Evolutionary conservation across 106 monocot species (phyloP).

Genomic region (Dendrobium officinale): DNA sequence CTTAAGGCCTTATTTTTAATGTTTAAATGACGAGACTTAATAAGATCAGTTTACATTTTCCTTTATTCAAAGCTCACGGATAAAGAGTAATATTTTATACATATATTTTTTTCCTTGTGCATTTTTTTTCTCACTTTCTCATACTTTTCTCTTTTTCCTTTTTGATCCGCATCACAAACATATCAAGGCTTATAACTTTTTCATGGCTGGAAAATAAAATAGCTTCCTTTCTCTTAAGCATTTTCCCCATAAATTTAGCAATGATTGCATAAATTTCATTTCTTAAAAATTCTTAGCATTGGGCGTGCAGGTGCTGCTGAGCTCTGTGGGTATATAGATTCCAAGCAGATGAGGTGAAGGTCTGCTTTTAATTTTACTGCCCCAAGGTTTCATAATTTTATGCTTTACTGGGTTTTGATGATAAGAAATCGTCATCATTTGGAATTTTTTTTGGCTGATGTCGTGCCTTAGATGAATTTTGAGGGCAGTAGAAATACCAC

Average conservation of each 20-base stretch:
- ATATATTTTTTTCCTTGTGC: not conserved
- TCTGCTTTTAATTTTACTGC: not conserved
- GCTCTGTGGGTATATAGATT: constrained; percentile 78
- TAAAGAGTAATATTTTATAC: not conserved
- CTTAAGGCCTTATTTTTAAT: not conserved
- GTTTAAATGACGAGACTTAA: not conserved
- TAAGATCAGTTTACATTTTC: not conserved
- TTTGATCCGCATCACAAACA: not conserved
- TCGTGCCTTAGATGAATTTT: not conserved
- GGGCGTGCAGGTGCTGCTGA: constrained; percentile 61
- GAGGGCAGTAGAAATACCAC: not conserved
- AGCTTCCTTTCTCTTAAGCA: not conserved
- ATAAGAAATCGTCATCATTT: not conserved
- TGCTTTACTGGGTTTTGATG: not conserved
- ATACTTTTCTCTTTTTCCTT: not conserved
- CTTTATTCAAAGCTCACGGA: not conserved
- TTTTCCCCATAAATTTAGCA: not conserved
- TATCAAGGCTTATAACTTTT: not conserved
- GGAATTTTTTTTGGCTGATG: not conserved
- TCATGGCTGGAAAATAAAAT: not conserved
- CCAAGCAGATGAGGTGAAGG: constrained; percentile 57
- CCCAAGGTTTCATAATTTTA: not conserved
- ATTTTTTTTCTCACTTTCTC: not conserved
- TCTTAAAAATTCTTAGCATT: not conserved
- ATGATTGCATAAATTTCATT: not conserved